Evolutionary conservation across 345 rosid genomes (phyloP).

Genomic region (Bretschneidera sinensis): DNA sequence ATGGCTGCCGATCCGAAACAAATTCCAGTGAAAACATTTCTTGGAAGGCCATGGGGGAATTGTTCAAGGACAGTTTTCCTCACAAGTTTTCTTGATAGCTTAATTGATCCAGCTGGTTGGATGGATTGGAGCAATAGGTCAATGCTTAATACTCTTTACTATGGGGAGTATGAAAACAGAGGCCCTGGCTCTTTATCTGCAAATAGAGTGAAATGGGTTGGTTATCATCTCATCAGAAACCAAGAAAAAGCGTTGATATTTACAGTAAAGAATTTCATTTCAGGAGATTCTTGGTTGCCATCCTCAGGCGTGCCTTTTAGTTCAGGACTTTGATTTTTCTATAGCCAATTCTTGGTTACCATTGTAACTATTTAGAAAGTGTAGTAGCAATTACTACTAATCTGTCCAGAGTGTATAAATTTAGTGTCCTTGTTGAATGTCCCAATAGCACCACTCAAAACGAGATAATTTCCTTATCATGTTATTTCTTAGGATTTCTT

Average conservation of each 20-base stretch:
- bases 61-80: constrained; percentile 61
- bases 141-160: constrained; percentile 57
- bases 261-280: constrained; percentile 60
- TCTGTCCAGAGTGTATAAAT: too few species aligned
- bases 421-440: too few species aligned
- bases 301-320: constrained; percentile 60
- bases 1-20: constrained; percentile 52
- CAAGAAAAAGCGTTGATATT: constrained; percentile 58
- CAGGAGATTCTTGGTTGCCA: constrained; percentile 73
- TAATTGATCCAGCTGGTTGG: constrained; percentile 63
- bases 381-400: too few species aligned
- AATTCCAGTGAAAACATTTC: constrained; percentile 35
- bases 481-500: too few species aligned
- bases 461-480: too few species aligned
- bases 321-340: constrained; percentile 55
- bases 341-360: too few species aligned
- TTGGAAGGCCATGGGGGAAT: constrained; percentile 74
- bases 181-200: constrained; percentile 64
- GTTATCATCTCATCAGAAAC: constrained; percentile 57
- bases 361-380: too few species aligned
- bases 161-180: constrained; percentile 65
- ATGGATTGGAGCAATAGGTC: constrained; percentile 66
- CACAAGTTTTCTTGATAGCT: constrained; percentile 39
- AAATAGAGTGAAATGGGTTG: constrained; percentile 65
- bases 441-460: too few species aligned